phyloP scores from a whole-genome alignment of 257 asterid species.

The Solanum appendiculatum region DNA sequence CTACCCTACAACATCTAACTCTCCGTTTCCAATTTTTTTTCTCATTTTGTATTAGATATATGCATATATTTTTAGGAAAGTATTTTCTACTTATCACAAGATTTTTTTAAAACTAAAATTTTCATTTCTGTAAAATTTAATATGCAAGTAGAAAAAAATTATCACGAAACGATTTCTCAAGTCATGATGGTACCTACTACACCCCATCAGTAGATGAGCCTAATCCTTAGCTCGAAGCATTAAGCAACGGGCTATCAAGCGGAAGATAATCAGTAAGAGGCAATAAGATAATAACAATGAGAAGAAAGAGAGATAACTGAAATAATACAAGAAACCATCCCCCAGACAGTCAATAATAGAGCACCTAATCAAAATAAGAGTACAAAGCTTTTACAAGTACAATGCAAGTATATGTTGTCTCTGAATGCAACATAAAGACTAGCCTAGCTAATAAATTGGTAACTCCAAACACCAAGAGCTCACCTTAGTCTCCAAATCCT shows the following conservation, averaged over 20 bases:
- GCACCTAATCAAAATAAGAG: not conserved
- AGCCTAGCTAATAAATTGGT: not conserved
- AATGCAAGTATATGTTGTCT: not conserved
- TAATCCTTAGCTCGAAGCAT: not conserved
- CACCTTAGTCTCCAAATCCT: not conserved
- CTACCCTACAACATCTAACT: too few relatives aligned
- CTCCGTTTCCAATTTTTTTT: too few relatives aligned
- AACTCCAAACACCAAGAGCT: not conserved
- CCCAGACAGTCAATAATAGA: not conserved
- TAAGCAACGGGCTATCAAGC: not conserved
- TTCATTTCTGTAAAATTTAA: too few relatives aligned
- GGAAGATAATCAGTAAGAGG: not conserved
- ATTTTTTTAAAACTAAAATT: too few relatives aligned
- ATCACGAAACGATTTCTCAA: too few relatives aligned
- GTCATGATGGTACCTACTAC: not conserved
- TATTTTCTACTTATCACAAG: too few relatives aligned
- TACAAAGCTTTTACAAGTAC: not conserved
- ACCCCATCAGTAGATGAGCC: not conserved
- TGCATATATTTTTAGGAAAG: too few relatives aligned
- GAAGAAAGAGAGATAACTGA: not conserved
- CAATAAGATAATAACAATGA: not conserved
- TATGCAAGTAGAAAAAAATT: too few relatives aligned
- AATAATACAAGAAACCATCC: not conserved
- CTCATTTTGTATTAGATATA: too few relatives aligned
- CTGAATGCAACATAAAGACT: too few relatives aligned